Percentiles rank a stretch among this genome's conserved stretches.
phyloP scores from a whole-genome alignment of 1,139 yeast genomes.

The Geotrichum restrictum region DNA sequence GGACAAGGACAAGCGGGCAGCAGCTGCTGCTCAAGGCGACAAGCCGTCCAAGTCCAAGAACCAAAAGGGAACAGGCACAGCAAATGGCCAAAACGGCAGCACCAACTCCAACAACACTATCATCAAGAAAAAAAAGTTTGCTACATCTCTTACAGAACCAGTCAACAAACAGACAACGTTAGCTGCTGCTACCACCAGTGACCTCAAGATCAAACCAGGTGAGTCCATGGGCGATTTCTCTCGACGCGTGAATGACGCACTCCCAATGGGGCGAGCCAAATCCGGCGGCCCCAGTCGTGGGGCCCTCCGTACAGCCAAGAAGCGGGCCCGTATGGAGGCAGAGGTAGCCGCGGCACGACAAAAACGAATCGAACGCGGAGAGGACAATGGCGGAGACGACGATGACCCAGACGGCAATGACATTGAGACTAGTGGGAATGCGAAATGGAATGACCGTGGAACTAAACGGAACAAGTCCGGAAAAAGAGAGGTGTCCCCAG shows the following conservation, averaged over 20 bases:
- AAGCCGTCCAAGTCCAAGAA: slow-evolving; percentile 4
- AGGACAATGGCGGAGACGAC: slow-evolving; percentile 23
- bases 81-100: slow-evolving; percentile 9
- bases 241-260: slow-evolving; percentile 41
- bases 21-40: not conserved
- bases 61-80: too few relatives aligned
- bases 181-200: slow-evolving; percentile 15
- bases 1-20: slow-evolving; percentile 7
- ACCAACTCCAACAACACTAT: not conserved
- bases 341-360: slow-evolving; percentile 16
- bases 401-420: slow-evolving; percentile 18
- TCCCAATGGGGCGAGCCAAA: slow-evolving; percentile 38
- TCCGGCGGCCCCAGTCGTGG: slow-evolving; percentile 24
- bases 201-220: slow-evolving; percentile 34
- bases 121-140: slow-evolving; percentile 8
- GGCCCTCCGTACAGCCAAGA: slow-evolving; percentile 6
- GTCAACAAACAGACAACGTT: not conserved
- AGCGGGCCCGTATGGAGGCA: slow-evolving; percentile 6
- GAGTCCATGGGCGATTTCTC: slow-evolving; percentile 39
- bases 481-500: slow-evolving; percentile 38
- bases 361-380: slow-evolving; percentile 21
- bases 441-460: slow-evolving; percentile 24
- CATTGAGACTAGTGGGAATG: slow-evolving; percentile 26
- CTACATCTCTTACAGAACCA: not conserved
- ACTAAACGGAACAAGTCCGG: slow-evolving; percentile 20